These are phyloP conservation scores for Tieghemostelium lacteum DNA, from an alignment of 78 protist species.

Conservation along the genomic window DNA sequence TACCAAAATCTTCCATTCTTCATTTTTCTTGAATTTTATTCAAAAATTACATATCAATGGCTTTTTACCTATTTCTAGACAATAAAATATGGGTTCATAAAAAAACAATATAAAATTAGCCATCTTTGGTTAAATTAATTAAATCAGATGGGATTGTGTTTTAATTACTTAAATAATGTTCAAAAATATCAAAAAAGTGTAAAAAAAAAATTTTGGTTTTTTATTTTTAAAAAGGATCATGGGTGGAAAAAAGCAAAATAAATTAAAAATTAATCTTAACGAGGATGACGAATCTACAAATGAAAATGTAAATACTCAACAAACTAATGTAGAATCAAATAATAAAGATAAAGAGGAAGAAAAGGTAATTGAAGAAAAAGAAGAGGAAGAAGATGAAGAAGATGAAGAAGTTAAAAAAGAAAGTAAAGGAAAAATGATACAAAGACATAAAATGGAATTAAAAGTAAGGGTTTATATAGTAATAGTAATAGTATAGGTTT, in stretches of 20 bases:
- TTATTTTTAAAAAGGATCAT: too few relatives aligned
- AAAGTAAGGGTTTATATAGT: neutral
- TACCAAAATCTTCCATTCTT: too few relatives aligned
- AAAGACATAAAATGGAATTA: conserved; percentile 76
- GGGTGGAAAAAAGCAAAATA: conserved; percentile 69
- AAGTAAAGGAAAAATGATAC: conserved; percentile 76
- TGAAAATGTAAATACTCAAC: neutral
- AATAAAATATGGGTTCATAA: too few relatives aligned
- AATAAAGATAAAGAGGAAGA: neutral
- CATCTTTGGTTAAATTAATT: too few relatives aligned
- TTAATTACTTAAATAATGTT: too few relatives aligned
- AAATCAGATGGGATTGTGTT: too few relatives aligned
- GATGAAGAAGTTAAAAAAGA: conserved; percentile 18
- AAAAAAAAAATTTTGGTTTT: too few relatives aligned
- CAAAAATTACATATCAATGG: too few relatives aligned
- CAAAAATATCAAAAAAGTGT: too few relatives aligned
- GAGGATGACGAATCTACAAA: conserved; percentile 35
- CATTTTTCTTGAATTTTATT: too few relatives aligned
- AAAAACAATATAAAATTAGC: too few relatives aligned
- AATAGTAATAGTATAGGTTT: neutral
- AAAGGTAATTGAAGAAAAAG: conserved; percentile 7
- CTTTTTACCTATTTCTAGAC: too few relatives aligned
- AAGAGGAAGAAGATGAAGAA: neutral
- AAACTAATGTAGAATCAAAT: neutral
- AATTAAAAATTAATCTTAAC: conserved; percentile 5